Conservation (phyloP, 2,329 filamentous ascomycete genomes). For the Leptoxyphium fumago region DNA sequence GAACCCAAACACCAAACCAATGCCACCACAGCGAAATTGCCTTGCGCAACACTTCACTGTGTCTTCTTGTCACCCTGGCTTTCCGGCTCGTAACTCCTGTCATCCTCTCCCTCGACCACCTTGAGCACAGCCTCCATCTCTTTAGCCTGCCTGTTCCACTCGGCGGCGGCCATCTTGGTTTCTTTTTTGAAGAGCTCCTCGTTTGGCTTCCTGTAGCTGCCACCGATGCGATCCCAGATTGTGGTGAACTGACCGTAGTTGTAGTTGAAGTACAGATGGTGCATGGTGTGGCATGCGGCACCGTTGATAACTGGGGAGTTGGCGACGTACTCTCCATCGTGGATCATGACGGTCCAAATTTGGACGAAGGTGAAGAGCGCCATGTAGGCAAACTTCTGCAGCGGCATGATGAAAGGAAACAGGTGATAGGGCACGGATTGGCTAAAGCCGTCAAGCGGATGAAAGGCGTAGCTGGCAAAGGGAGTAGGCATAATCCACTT, state of each 20-base stretch:
- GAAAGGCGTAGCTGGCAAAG: constrained; percentile 84
- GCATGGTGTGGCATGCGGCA: constrained; percentile 83
- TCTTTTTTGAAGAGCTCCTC: constrained; percentile 72
- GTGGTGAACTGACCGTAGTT: constrained; percentile 95
- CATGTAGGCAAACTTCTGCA: constrained; percentile 83
- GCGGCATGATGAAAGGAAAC: constrained; percentile 82
- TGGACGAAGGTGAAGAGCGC: constrained; percentile 83
- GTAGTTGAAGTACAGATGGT: constrained; percentile 77
- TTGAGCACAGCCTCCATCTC: constrained; percentile 64
- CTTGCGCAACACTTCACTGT: no score
- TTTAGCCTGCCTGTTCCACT: constrained; percentile 64
- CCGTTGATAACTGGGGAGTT: constrained; percentile 88
- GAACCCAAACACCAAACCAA: no score
- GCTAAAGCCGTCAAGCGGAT: constrained; percentile 78
- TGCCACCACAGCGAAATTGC: no score
- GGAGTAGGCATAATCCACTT: constrained; percentile 99
- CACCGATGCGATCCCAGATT: constrained; percentile 75
- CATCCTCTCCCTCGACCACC: constrained; percentile 50
- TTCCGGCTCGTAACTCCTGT: constrained; percentile 27
- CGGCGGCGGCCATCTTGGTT: constrained; percentile 66
- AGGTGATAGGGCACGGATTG: constrained; percentile 87
- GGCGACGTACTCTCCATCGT: constrained; percentile 88
- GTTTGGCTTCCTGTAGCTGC: constrained; percentile 76
- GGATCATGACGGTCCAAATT: constrained; percentile 91
- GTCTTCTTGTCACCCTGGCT: constrained; percentile 25